These are phyloP conservation scores for Ambrosia hybrid DNA, from an alignment of 140 eudicot genomes.

Conservation along the genomic window DNA sequence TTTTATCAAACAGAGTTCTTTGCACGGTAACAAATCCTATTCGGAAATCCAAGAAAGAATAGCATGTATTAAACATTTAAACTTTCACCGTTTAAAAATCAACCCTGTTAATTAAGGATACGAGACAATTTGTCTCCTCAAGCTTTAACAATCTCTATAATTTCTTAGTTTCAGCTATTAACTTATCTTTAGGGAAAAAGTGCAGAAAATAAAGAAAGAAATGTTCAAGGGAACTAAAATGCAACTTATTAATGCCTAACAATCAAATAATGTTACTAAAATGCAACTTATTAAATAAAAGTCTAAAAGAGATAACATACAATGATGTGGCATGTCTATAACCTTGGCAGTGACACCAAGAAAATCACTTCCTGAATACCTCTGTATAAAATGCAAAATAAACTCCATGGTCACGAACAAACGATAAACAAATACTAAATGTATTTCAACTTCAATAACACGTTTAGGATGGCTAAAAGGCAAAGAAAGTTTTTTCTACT, in stretches of 20 bases:
- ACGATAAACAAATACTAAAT: neutral
- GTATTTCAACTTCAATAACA: neutral
- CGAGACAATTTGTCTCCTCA: too few relatives aligned
- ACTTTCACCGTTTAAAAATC: too few relatives aligned
- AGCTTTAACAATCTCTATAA: too few relatives aligned
- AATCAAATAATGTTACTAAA: constrained; percentile 7
- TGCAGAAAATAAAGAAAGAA: too few relatives aligned
- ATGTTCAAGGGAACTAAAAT: neutral
- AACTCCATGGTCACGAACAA: constrained; percentile 22
- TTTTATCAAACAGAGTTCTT: too few relatives aligned
- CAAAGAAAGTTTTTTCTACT: neutral
- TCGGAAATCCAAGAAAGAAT: too few relatives aligned
- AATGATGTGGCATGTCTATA: constrained; percentile 86
- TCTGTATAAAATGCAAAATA: constrained; percentile 44
- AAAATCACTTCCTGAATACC: constrained; percentile 89
- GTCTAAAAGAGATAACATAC: constrained; percentile 44
- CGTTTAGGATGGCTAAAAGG: constrained; percentile 2
- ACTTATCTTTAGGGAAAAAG: too few relatives aligned
- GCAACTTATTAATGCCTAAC: constrained; percentile 1
- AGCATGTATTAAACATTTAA: too few relatives aligned
- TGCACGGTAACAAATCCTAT: too few relatives aligned
- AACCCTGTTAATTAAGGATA: too few relatives aligned
- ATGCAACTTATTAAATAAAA: constrained; percentile 6
- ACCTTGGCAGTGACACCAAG: constrained; percentile 91
- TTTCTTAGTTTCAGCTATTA: too few relatives aligned